phyloP scores from a whole-genome alignment of 495 filamentous ascomycete genomes.

The Pyrenopolyporus hunteri region DNA sequence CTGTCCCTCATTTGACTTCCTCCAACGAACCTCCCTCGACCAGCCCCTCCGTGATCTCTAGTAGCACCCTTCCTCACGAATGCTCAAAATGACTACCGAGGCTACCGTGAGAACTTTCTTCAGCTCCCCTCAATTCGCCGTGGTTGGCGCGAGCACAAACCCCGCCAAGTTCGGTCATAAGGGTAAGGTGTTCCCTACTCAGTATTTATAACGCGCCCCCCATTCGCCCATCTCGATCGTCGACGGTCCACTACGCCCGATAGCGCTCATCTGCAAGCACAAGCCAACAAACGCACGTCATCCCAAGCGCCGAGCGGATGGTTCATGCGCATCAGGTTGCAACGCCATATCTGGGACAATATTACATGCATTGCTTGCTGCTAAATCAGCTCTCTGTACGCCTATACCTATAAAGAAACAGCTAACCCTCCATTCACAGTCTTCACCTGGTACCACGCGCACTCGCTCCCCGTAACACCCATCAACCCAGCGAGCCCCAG shows the following conservation, averaged over 20 bases:
- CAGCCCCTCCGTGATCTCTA: neutral
- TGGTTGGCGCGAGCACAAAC: conserved; percentile 88
- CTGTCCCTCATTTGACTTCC: conserved; percentile 6
- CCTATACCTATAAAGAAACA: neutral
- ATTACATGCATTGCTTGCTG: no score
- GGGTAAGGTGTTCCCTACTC: conserved; percentile 58
- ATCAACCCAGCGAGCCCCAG: conserved; percentile 74
- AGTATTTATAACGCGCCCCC: neutral
- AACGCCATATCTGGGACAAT: no score
- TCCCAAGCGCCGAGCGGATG: conserved; percentile 6
- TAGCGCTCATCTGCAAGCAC: conserved; percentile 28
- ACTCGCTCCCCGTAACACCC: conserved; percentile 76
- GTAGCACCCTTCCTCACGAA: neutral
- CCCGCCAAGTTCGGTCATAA: conserved; percentile 89
- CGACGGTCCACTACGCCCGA: neutral
- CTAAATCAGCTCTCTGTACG: no score
- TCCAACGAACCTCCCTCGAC: conserved; percentile 1
- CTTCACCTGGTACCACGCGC: conserved; percentile 84
- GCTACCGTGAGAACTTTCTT: conserved; percentile 79
- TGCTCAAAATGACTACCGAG: conserved; percentile 55
- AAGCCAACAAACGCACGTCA: conserved; percentile 1
- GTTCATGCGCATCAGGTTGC: conserved; percentile 16
- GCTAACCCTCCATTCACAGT: conserved; percentile 58
- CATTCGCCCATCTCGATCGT: neutral
- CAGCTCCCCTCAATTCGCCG: conserved; percentile 79